phyloP scores from a whole-genome alignment of 345 rosid species.

The Turnera subulata region DNA sequence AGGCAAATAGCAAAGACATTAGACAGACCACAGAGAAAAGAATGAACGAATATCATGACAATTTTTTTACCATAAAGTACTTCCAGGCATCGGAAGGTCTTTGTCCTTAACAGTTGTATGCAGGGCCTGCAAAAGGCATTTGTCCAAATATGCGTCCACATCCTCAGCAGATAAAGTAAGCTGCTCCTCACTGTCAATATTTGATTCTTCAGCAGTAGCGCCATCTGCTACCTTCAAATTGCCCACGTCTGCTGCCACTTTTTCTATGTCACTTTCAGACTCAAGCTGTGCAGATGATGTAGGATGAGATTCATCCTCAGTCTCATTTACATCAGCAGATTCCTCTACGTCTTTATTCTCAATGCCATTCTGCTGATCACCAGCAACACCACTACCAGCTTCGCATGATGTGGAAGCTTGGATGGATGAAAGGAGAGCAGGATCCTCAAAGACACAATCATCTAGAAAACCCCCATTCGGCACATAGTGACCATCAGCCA shows the following conservation, averaged over 20 bases:
- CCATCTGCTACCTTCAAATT: conserved; percentile 43
- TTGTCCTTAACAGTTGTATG: conserved; percentile 79
- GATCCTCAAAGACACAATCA: conserved; percentile 80
- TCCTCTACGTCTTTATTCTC: conserved; percentile 31
- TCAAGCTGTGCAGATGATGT: conserved; percentile 25
- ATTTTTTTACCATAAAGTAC: conserved; percentile 72
- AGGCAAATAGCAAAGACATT: too few species aligned
- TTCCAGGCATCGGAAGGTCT: conserved; percentile 95
- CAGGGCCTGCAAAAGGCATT: conserved; percentile 91
- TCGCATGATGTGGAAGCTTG: conserved; percentile 45
- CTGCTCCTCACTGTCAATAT: conserved; percentile 45
- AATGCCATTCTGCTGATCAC: conserved; percentile 26
- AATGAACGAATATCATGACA: conserved; percentile 4
- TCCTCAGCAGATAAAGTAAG: conserved; percentile 47
- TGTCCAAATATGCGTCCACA: conserved; percentile 77
- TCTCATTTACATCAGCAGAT: conserved; percentile 16
- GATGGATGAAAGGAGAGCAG: conserved; percentile 35
- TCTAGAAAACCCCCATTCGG: conserved; percentile 84
- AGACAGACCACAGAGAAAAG: neutral
- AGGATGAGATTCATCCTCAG: conserved; percentile 12
- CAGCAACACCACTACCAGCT: conserved; percentile 27
- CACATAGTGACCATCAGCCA: conserved; percentile 65
- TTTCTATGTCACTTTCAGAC: conserved; percentile 29
- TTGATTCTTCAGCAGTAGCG: conserved; percentile 31
- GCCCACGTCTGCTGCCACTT: conserved; percentile 34